These are phyloP conservation scores for Macrotyloma uniflorum DNA, from an alignment of 306 rosid genomes.

Conservation along the genomic window DNA sequence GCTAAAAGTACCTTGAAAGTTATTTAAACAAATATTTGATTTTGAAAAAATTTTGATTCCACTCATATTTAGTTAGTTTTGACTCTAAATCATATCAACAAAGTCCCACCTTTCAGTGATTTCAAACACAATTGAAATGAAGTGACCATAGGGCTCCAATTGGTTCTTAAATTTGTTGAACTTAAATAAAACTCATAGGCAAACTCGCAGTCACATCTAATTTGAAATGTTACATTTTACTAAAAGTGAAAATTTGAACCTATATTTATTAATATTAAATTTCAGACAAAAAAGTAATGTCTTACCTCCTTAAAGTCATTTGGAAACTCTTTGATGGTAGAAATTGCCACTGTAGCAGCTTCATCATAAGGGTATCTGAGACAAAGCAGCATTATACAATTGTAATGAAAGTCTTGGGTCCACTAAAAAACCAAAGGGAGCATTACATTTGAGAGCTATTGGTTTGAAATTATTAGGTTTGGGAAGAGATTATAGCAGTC, in stretches of 20 bases:
- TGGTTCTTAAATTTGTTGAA: background rate
- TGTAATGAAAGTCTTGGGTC: conserved; percentile 12
- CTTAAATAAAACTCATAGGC: background rate
- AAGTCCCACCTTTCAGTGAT: background rate
- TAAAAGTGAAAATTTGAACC: background rate
- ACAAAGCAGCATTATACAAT: conserved; percentile 18
- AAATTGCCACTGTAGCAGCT: conserved; percentile 75
- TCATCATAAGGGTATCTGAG: conserved; percentile 77
- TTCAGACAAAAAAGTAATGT: background rate
- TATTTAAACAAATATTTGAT: background rate
- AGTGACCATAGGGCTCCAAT: background rate
- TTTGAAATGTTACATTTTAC: background rate
- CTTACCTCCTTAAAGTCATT: conserved; percentile 78
- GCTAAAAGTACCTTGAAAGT: too few relatives aligned
- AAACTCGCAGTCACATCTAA: background rate
- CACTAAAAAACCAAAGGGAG: background rate
- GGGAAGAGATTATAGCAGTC: conserved; percentile 4
- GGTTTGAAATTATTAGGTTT: background rate
- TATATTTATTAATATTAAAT: background rate
- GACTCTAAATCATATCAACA: background rate
- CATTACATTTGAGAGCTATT: background rate
- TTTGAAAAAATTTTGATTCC: background rate
- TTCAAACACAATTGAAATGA: background rate
- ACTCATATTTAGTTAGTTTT: background rate
- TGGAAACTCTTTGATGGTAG: conserved; percentile 63